phyloP scores from a whole-genome alignment of 192 early-diverging fungal genomes.

The Funneliformis mosseae region DNA sequence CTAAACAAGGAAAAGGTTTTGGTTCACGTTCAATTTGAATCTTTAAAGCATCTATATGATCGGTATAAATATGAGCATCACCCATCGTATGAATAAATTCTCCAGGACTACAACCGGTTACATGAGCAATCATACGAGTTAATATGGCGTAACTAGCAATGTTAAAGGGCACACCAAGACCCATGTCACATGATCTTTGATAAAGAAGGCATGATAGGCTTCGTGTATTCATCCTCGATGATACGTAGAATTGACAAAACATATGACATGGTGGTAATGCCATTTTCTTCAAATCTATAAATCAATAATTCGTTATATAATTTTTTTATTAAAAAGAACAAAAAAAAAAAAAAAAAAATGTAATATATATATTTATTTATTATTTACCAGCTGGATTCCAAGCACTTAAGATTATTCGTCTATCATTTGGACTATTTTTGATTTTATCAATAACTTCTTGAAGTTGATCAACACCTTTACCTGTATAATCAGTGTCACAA shows the following conservation, averaged over 20 bases:
- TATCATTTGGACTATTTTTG: conserved; percentile 79
- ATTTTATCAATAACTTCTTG: conserved; percentile 85
- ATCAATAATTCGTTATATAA: neutral
- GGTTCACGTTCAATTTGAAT: conserved; percentile 79
- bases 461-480: conserved; percentile 93
- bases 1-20: conserved; percentile 78
- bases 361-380: neutral
- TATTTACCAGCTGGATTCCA: conserved; percentile 93
- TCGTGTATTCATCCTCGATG: conserved; percentile 62
- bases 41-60: conserved; percentile 87
- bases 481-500: conserved; percentile 84
- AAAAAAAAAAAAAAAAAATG: neutral
- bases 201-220: conserved; percentile 91
- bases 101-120: conserved; percentile 79
- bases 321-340: neutral
- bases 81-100: conserved; percentile 93
- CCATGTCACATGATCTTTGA: conserved; percentile 94
- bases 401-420: conserved; percentile 91
- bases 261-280: conserved; percentile 98
- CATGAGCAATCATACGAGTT: conserved; percentile 87
- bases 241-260: conserved; percentile 97
- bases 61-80: conserved; percentile 92
- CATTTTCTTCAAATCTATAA: conserved; percentile 79
- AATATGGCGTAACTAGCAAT: conserved; percentile 96
- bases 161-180: conserved; percentile 97